Conservation (phyloP, 1,284 basidiomycete species). For the Naganishia albida region DNA sequence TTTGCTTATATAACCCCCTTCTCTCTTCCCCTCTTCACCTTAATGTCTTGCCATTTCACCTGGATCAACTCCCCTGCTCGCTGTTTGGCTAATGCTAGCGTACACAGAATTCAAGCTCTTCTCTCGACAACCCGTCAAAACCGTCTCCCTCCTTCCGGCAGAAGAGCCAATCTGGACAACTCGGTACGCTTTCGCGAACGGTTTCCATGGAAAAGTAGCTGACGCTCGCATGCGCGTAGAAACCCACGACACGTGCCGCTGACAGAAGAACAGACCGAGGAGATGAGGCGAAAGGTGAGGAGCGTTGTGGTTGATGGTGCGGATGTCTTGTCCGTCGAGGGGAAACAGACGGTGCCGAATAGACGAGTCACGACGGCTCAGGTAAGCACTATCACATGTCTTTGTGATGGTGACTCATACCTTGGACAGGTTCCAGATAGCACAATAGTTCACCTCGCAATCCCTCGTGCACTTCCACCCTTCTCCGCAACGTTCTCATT, state of each 20-base stretch:
- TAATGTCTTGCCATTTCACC: too few relatives aligned
- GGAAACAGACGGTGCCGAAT: neutral
- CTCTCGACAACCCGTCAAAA: constrained; percentile 8
- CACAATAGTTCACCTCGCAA: neutral
- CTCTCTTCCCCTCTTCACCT: neutral
- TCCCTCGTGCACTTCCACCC: neutral
- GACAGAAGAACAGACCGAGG: neutral
- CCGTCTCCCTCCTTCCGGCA: constrained; percentile 19
- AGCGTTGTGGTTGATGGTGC: constrained; percentile 10
- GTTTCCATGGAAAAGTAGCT: neutral
- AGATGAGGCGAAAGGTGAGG: neutral
- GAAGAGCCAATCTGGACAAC: constrained; percentile 13
- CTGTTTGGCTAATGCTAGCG: too few relatives aligned
- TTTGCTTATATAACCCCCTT: neutral
- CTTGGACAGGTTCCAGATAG: neutral
- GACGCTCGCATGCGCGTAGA: neutral
- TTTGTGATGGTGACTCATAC: too few relatives aligned
- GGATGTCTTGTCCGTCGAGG: neutral
- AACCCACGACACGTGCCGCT: constrained; percentile 27
- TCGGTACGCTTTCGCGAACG: neutral
- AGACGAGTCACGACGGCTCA: neutral
- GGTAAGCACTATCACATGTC: too few relatives aligned
- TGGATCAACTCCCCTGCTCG: too few relatives aligned
- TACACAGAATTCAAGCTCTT: constrained; percentile 3
- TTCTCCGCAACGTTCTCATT: neutral